Base-by-base conservation (phyloP, 768 basidiomycete species). In the Thelephora ganbajun region DNA sequence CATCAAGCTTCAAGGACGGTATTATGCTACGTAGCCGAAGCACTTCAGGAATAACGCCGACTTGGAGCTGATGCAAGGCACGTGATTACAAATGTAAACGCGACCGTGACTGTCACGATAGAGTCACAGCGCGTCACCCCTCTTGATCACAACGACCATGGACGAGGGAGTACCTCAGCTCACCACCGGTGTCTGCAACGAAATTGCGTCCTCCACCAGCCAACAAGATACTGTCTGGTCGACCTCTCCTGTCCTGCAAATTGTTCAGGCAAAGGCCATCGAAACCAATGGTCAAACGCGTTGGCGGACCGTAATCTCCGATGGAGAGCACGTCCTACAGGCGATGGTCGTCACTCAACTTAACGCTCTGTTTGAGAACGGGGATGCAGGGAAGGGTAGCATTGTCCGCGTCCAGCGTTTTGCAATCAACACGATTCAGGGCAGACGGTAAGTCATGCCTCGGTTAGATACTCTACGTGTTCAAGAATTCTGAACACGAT, bases 331-430 rank as follows among this genome's bases (percentile, higher is more conserved):
- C 54, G 96, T 86, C 61, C 70, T 85, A 43, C 96, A 97, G 62
- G 81, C 86, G 20, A 97, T 99, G 96, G 71, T 98, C 33, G 88
- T 92, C 4, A 97, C 93, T 0, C 85, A 90, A 57, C 73, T 92
- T 41, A 97, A 97, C 57, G 52, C 68, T 6, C 65, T 89, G 53
- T 79, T 93, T 12, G 72, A 80, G 13, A 69, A 77, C 0, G 74
- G 78, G 5, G 57, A 66, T 0, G 68, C 97, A 33, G 63, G 65
- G 34, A 87, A 81, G 58, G 69, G 85, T 57, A 70, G 77, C 1
- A 64, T 98, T 18, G 75, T 83, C 35, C 69, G 75, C 36, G 65
- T 96, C 33, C 79, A 81, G 51, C 80, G 76, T 56, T 76, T 86
- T 57, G 83, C 89, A 1, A 83, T 80, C 57, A 94, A 93, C 61